A percentile compares a stretch with the other conserved stretches of the same genome.
These are phyloP conservation scores for Gossypium ekmanianum DNA, from an alignment of 345 rosid species.

Conservation along the genomic window DNA sequence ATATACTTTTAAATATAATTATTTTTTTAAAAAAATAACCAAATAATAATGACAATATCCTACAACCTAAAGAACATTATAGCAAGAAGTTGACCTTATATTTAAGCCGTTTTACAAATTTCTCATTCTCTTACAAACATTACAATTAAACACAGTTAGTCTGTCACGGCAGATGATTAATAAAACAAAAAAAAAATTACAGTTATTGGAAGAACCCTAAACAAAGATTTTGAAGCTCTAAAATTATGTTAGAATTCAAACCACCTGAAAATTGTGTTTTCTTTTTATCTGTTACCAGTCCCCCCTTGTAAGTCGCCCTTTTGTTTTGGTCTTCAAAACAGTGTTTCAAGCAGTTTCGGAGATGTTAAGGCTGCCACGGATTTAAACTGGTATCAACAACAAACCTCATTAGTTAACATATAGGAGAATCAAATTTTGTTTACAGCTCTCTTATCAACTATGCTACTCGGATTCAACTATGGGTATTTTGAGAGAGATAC, in stretches of 20 bases:
- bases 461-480: too few species aligned
- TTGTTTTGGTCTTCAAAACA: conserved; percentile 36
- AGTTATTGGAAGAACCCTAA: conserved; percentile 12
- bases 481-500: too few species aligned
- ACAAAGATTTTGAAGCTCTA: conserved; percentile 8
- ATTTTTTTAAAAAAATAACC: too few species aligned
- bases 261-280: conserved; percentile 8
- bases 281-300: conserved; percentile 28
- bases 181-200: background rate
- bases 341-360: conserved; percentile 49
- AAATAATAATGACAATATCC: too few species aligned
- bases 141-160: background rate
- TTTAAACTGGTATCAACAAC: conserved; percentile 51
- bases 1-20: too few species aligned
- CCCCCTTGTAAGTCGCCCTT: conserved; percentile 16
- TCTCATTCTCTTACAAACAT: conserved; percentile 10
- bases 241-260: conserved; percentile 9
- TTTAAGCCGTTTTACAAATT: conserved; percentile 8
- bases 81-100: background rate
- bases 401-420: background rate
- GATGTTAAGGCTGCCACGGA: conserved; percentile 69
- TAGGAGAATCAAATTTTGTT: too few species aligned
- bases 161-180: background rate
- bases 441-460: too few species aligned
- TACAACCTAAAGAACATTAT: too few species aligned